Base-by-base conservation (phyloP, 192 early-diverging fungal genomes). In the Linnemannia zychae region DNA sequence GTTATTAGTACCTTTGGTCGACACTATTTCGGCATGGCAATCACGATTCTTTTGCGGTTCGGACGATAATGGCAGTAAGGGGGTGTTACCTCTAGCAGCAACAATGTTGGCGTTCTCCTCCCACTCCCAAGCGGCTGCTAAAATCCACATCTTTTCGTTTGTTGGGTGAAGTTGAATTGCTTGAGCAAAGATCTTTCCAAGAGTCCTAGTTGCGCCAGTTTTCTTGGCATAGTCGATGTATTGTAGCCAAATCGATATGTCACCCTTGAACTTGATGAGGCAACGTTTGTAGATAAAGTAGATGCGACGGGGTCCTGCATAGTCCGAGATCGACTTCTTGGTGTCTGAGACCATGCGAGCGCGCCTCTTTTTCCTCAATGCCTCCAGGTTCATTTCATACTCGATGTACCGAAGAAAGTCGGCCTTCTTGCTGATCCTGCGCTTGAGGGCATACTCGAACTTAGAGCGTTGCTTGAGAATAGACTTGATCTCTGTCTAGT, bases 371-470 rank as follows among this genome's bases (percentile, higher is more conserved):
- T 89, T 91, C 34, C 98, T 92, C 65, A 99, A 87, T 37, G 91
- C 82, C 65, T 99, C 97, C 70, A 99, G 90, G 87, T 97, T 97
- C 88, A 94, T 95, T 82, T 99, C 98, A 89, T 97, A 99, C 74
- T 97, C 96, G 78, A 99, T 97, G 88, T 97, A 97, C 31, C 96
- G 93, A 38, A 99, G 89, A 86, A 93, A 99, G 70, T 98, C 97
- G 16, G 91, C 88, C 66, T 94, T 91, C 37, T 91, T 88, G 9
- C 89, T 85, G 17, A 95, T 94, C 77, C 96, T 94, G 33, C 97
- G 90, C 78, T 96, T 94, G 46, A 99, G 87, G 6, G 94, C 87
- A 77, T 98, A 98, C 84, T 99, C 98, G 74, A 96, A 96, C 73
- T 93, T 93, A 47, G 96, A 96, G 52, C 98, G 92, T 84, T 94